phyloP scores from a whole-genome alignment of 495 filamentous ascomycete species.

The Xylaria nigripes region DNA sequence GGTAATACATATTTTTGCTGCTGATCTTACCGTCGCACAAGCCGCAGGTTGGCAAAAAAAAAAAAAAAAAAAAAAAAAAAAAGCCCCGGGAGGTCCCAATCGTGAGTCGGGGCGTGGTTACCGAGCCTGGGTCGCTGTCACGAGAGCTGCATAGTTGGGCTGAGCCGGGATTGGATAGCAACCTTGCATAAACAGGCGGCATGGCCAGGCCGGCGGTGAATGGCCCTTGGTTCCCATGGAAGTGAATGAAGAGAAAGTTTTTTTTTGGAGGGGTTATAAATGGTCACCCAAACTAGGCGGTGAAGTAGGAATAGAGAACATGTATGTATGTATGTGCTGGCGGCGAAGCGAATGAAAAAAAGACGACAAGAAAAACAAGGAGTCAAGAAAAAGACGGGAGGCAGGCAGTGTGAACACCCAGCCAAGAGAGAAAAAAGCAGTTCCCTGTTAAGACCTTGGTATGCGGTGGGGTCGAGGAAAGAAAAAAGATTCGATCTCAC shows the following conservation, averaged over 20 bases:
- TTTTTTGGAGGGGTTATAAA: constrained; percentile 3
- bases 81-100: constrained; percentile 8
- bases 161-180: constrained; percentile 6
- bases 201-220: constrained; percentile 10
- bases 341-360: constrained; percentile 5
- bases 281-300: constrained; percentile 7
- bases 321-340: constrained; percentile 10
- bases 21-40: constrained; percentile 27
- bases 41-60: constrained; percentile 15
- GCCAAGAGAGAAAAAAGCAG: not conserved
- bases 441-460: not conserved
- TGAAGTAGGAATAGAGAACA: constrained; percentile 6
- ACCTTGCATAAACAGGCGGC: constrained; percentile 5
- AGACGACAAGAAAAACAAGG: not conserved
- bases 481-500: constrained; percentile 7
- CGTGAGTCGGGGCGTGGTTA: constrained; percentile 18
- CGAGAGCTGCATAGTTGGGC: constrained; percentile 7
- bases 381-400: not conserved
- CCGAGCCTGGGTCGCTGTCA: constrained; percentile 13
- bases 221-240: constrained; percentile 2
- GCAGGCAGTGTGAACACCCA: not conserved
- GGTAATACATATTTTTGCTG: constrained; percentile 14
- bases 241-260: not conserved
- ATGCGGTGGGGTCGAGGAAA: not conserved
- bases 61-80: too few species aligned